Evolutionary conservation across 2,329 filamentous ascomycete species (phyloP).

Genomic region (Tolypocladium nubicola): DNA sequence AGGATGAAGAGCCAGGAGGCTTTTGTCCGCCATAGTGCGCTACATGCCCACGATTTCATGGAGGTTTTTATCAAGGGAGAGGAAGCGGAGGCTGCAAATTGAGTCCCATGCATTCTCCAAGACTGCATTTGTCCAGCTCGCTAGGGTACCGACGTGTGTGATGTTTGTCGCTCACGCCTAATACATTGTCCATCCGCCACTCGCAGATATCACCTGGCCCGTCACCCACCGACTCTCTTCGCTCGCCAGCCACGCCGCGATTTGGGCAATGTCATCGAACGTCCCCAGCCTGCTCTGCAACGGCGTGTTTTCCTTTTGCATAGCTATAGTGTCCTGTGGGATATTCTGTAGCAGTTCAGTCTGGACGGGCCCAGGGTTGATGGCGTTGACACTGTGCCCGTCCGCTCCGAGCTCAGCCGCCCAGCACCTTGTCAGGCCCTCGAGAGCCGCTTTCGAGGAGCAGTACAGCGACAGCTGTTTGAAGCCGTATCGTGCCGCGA

Average conservation of each 20-base stretch:
- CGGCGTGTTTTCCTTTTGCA: constrained; percentile 39
- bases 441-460: constrained; percentile 48
- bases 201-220: constrained; percentile 45
- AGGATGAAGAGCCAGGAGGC: too few species aligned
- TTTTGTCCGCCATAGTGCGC: too few species aligned
- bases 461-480: constrained; percentile 38
- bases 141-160: neutral
- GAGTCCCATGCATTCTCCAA: too few species aligned
- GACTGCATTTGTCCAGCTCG: too few species aligned
- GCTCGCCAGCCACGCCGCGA: constrained; percentile 44
- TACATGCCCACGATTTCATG: too few species aligned
- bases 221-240: constrained; percentile 37
- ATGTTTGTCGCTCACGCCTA: neutral
- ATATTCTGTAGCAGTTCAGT: constrained; percentile 47
- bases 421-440: constrained; percentile 48
- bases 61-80: too few species aligned
- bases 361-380: constrained; percentile 48
- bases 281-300: constrained; percentile 40
- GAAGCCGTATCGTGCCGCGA: constrained; percentile 38
- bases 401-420: constrained; percentile 45
- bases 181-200: constrained; percentile 25
- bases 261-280: constrained; percentile 41
- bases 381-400: constrained; percentile 50
- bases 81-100: too few species aligned
- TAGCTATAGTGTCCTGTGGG: constrained; percentile 33